These are phyloP conservation scores for Debaryomyces sp. DNA, from an alignment of 1,139 yeast species.

Conservation along the genomic window DNA sequence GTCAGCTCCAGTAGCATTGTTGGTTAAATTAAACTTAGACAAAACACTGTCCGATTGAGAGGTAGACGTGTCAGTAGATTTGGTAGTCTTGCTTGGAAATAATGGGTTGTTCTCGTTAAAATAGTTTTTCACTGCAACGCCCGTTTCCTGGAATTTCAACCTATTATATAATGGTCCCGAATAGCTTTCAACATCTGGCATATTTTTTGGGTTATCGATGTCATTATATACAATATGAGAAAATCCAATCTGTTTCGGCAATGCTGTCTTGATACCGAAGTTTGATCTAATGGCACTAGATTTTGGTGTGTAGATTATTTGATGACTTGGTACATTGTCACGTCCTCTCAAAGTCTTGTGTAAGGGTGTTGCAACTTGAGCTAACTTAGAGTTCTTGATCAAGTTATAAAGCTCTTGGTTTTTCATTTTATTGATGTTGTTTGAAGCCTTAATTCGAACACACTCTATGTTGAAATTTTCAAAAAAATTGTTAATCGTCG, in stretches of 20 bases:
- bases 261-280: conserved; percentile 47
- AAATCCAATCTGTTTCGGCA: conserved; percentile 46
- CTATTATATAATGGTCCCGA: conserved; percentile 43
- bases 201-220: conserved; percentile 44
- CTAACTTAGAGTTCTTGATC: conserved; percentile 45
- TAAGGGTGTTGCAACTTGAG: conserved; percentile 51
- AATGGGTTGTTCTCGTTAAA: conserved; percentile 35
- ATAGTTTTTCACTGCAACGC: conserved; percentile 37
- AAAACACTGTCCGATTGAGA: conserved; percentile 28
- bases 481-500: conserved; percentile 1
- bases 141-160: conserved; percentile 47
- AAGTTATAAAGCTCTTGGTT: conserved; percentile 42
- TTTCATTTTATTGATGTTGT: conserved; percentile 11
- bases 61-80: conserved; percentile 15
- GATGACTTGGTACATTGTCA: conserved; percentile 44
- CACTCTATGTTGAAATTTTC: conserved; percentile 1
- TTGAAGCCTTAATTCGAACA: not conserved
- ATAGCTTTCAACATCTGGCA: conserved; percentile 53
- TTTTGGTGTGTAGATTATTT: conserved; percentile 46
- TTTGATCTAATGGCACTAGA: conserved; percentile 46
- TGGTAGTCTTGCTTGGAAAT: conserved; percentile 30
- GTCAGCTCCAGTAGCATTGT: conserved; percentile 27
- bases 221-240: conserved; percentile 48
- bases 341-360: conserved; percentile 35
- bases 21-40: conserved; percentile 36